Conservation (phyloP, 2,329 filamentous ascomycete genomes). For the Penicillium sp. region DNA sequence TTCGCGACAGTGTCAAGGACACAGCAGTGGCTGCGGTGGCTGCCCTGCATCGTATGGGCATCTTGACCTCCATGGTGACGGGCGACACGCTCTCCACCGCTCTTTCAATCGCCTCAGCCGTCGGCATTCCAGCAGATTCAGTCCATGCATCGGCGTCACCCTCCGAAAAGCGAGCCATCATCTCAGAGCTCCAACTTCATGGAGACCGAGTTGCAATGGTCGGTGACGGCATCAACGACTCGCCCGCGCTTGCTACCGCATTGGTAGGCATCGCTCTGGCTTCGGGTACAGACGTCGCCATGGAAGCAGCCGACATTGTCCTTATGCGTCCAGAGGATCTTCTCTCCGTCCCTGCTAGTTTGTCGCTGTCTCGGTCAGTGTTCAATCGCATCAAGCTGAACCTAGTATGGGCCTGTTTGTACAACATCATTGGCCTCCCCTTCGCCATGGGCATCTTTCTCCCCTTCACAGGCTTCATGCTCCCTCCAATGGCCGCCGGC, state of each 20-base stretch:
- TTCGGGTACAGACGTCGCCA: conserved; percentile 91
- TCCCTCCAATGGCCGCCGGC: conserved; percentile 92
- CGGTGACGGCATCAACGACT: conserved; percentile 97
- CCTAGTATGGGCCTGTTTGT: conserved; percentile 85
- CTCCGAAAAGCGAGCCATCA: conserved; percentile 83
- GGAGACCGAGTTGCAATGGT: conserved; percentile 92
- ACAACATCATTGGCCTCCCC: conserved; percentile 86
- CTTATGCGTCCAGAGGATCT: conserved; percentile 91
- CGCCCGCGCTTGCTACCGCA: conserved; percentile 86
- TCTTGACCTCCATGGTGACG: conserved; percentile 87
- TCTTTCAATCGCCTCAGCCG: conserved; percentile 73
- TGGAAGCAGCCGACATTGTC: conserved; percentile 95
- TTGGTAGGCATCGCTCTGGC: conserved; percentile 91
- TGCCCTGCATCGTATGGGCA: conserved; percentile 78
- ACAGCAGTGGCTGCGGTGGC: conserved; percentile 77
- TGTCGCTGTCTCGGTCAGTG: conserved; percentile 78
- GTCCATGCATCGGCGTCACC: conserved; percentile 88
- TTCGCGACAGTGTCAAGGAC: conserved; percentile 88
- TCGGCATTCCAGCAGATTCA: conserved; percentile 73
- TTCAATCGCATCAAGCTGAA: conserved; percentile 94
- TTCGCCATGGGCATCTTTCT: conserved; percentile 97
- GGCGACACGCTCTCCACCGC: conserved; percentile 87
- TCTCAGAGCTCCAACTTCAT: conserved; percentile 69
- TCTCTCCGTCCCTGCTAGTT: conserved; percentile 84
- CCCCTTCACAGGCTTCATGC: conserved; percentile 73